Conservation (phyloP, 805 yeast species). For the Candida berthetii region DNA sequence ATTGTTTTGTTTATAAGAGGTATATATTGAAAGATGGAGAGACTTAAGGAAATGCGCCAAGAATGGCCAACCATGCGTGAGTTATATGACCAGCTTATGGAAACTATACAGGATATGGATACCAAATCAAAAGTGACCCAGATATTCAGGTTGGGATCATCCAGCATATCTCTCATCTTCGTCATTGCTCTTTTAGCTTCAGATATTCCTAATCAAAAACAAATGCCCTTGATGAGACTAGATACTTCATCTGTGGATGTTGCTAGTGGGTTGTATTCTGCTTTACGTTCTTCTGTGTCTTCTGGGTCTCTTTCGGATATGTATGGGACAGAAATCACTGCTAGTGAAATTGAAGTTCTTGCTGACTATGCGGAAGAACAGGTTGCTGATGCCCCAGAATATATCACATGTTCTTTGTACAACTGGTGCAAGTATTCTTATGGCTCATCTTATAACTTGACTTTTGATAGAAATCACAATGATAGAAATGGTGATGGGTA, state of each 20-base stretch:
- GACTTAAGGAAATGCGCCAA: too few relatives aligned
- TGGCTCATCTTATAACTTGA: not conserved
- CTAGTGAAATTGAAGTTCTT: constrained; percentile 40
- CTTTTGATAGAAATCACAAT: constrained; percentile 1
- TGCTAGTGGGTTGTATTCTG: constrained; percentile 43
- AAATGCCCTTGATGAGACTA: constrained; percentile 19
- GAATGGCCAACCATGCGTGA: too few relatives aligned
- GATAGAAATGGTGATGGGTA: not conserved
- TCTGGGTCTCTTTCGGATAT: constrained; percentile 14
- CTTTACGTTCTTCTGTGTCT: constrained; percentile 29
- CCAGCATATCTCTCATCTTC: not conserved
- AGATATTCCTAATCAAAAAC: not conserved
- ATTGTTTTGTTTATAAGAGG: too few relatives aligned
- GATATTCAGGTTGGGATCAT: not conserved
- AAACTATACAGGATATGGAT: not conserved
- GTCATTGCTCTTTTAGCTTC: not conserved
- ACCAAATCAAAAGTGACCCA: not conserved
- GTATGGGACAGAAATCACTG: constrained; percentile 31
- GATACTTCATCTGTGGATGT: constrained; percentile 48
- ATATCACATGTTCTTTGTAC: constrained; percentile 32
- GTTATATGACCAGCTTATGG: not conserved
- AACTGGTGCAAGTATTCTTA: constrained; percentile 38
- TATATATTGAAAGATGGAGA: too few relatives aligned
- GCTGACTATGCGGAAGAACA: constrained; percentile 39
- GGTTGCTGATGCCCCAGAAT: constrained; percentile 44